Base-by-base conservation (phyloP, 495 filamentous ascomycete genomes). In the Oidiodendron maius region DNA sequence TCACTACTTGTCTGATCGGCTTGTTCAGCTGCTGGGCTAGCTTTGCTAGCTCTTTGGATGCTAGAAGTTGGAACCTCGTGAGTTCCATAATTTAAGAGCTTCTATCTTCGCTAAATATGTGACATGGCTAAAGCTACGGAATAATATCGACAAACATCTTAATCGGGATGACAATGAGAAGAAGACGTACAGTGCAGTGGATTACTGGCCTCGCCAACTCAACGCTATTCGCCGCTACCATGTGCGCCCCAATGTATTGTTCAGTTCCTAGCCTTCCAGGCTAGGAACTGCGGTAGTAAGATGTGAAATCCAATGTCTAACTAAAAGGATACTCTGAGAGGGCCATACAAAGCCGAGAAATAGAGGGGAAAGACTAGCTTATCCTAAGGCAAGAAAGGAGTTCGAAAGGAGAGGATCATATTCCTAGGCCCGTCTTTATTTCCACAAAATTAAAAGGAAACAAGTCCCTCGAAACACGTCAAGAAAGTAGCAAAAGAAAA, bases 1-100 rank as follows among this genome's bases (percentile, higher is more conserved):
- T 49, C 38, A 26, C 38, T 30, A 28, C 51, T 37, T 49, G 40
- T 24, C 32, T 48, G 26, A 21, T 53, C 51, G 40, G 25, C 45
- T 53, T 23, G 51, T 48, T 53, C 44, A 45, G 32, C 45, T 9
- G 38, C 46, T 25, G 20, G 38, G 51, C 50, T 53, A 24, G 46
- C 47, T 50, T 42, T 39, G 39, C 26, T 3, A 34, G 45, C 46
- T 44, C 38, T 45, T 11, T 45, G 45, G 45, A 38, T 44, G 30
- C 34, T 18, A 43, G 39, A 53, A 25, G 44, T 44, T 26, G 35
- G 34, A 53, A 40, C 32, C 38, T 53, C 45, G 17, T 37, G 45
- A 39, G 40, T 42, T 38, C 45, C 30, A 53, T 4, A 30, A 32
- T 49, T 48, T 53, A 22, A 39, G n/a, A n/a, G n/a, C n/a, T n/a